A percentile compares a stretch with the other conserved stretches of the same genome.
Conservation (phyloP, 768 basidiomycete genomes). For the Tephrocybe sp. region DNA sequence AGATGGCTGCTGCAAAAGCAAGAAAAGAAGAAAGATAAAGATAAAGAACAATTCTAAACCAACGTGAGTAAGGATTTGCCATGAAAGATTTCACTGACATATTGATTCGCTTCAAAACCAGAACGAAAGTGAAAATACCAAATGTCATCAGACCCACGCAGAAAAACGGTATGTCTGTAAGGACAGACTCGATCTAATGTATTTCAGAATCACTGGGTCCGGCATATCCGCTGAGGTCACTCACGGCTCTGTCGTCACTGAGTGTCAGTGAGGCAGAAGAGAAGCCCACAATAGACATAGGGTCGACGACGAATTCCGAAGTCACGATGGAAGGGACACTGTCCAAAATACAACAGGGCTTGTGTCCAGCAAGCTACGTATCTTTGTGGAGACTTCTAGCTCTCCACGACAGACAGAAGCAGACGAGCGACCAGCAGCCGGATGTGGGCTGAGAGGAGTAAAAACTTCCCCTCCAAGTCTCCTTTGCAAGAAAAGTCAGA, state of each 20-base stretch:
- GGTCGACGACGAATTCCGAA: conserved; percentile 5
- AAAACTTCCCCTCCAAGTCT: conserved; percentile 1
- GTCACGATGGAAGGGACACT: not conserved
- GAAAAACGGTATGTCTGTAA: conserved; percentile 67
- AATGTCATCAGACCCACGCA: conserved; percentile 64
- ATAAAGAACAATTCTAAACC: conserved; percentile 41
- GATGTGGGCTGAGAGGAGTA: conserved; percentile 1
- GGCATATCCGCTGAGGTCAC: too few relatives aligned
- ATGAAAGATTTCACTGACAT: conserved; percentile 35
- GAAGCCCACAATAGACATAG: conserved; percentile 9
- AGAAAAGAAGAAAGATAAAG: conserved; percentile 58
- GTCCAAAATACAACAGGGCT: not conserved
- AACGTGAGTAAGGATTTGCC: not conserved
- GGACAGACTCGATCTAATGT: conserved; percentile 49
- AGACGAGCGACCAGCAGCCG: conserved; percentile 10
- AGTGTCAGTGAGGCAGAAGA: conserved; percentile 8
- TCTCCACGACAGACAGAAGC: not conserved
- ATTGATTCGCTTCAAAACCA: conserved; percentile 49
- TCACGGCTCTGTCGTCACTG: conserved; percentile 38
- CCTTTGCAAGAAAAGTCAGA: not conserved
- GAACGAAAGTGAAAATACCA: conserved; percentile 54
- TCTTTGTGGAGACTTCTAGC: not conserved
- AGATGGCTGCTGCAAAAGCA: conserved; percentile 57
- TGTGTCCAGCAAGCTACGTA: not conserved
- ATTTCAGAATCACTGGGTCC: too few relatives aligned